Base-by-base conservation (phyloP, 2,329 filamentous ascomycete species). In the Colletotrichum phormii region DNA sequence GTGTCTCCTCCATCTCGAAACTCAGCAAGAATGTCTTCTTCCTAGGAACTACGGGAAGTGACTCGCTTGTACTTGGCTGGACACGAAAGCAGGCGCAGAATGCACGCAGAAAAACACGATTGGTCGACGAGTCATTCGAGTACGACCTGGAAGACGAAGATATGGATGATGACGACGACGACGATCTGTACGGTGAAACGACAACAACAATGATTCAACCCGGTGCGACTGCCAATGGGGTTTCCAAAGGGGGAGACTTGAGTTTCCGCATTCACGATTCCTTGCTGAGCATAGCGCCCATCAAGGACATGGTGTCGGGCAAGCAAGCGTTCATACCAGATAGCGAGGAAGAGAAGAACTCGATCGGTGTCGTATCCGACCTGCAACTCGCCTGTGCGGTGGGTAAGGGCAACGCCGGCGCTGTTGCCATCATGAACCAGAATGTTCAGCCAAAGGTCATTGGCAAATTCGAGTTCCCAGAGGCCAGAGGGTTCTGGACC, bases 51-150 rank as follows among this genome's bases (percentile, higher is more conserved):
- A 94, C 97, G 79, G 90, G 92, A 67, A 89, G 91, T 9, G 94
- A 98, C 76, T 97, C 96, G 0, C 81, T 94, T 1, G 87, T 99
- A 4, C 80, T 99, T 31, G 92, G 94, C 26, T 98, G 95, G 93
- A 91, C 89, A 49, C 89, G 89, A 74, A 93, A 92, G 76, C 88
- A 91, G 66, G 83, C 85, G 12, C 89, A 91, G 73, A 77, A 86
- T 3, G 89, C 89, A 63, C 90, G 91, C 66, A 93, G 90, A 76
- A 91, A 91, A 76, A 87, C 89, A 29, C 89, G 91, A 54, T 80
- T 89, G 7, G 78, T 89, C 4, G 91, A 92, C 61, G 84, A 89
- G 4, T 83, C 86, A 12, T 76, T 88, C 33, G 87, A 86, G 9
- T 86, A 89, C 5, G 87, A 89, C 8, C 81, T 86, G 77, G 91